phyloP scores from a whole-genome alignment of 768 basidiomycete genomes.

The Collybiopsis luxurians region DNA sequence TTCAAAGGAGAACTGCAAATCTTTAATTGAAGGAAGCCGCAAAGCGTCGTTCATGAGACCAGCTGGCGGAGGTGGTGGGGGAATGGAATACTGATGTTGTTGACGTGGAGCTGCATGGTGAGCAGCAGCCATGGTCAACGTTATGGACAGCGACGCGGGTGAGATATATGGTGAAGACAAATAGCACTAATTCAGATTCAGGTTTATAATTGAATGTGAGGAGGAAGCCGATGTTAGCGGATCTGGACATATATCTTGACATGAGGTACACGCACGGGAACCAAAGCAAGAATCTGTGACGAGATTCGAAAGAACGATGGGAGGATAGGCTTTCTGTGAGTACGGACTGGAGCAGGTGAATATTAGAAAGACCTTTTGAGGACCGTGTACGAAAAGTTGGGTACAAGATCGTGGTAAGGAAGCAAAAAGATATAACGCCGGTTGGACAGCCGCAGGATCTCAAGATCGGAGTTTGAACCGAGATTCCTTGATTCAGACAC shows the following conservation, averaged over 20 bases:
- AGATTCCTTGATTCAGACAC: too few species aligned
- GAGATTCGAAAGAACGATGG: conserved; percentile 10
- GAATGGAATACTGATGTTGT: conserved; percentile 31
- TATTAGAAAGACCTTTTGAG: conserved; percentile 3
- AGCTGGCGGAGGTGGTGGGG: conserved; percentile 31
- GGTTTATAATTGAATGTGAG: conserved; percentile 40
- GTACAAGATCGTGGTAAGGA: conserved; percentile 1
- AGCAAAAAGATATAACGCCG: not conserved
- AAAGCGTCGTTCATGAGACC: conserved; percentile 32
- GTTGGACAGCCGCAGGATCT: conserved; percentile 1
- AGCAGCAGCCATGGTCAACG: conserved; percentile 45
- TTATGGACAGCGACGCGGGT: conserved; percentile 12
- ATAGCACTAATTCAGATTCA: conserved; percentile 39
- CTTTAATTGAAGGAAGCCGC: conserved; percentile 71
- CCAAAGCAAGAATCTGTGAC: conserved; percentile 20
- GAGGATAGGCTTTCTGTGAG: conserved; percentile 15
- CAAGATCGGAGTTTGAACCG: conserved; percentile 2
- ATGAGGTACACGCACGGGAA: conserved; percentile 1
- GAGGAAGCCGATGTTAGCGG: conserved; percentile 60
- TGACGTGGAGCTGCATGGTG: conserved; percentile 42
- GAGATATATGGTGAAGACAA: conserved; percentile 27
- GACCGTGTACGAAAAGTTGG: not conserved
- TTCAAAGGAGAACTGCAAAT: conserved; percentile 61
- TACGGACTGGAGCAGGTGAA: too few species aligned
- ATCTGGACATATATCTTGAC: conserved; percentile 32